Conservation (phyloP, 2,329 filamentous ascomycete species). For the Ceratocystis huliohia region DNA sequence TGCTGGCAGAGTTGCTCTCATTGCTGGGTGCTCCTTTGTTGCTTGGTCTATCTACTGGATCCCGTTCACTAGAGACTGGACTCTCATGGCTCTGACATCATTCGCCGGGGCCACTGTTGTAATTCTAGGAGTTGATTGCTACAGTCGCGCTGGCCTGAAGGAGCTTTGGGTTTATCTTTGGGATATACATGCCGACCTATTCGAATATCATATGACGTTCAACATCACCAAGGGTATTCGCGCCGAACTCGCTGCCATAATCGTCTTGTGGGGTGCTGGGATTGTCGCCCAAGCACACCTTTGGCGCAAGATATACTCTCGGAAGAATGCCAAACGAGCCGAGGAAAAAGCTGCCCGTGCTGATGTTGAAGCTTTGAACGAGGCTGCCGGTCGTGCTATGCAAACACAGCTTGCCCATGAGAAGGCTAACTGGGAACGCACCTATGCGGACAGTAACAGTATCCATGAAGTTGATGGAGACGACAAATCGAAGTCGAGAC, state of each 20-base stretch:
- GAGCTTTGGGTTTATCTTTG: constrained; percentile 95
- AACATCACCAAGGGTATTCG: constrained; percentile 76
- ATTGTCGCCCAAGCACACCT: constrained; percentile 74
- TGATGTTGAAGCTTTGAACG: constrained; percentile 52
- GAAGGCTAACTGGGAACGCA: constrained; percentile 59
- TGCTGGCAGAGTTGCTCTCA: constrained; percentile 58
- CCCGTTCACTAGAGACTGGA: constrained; percentile 64
- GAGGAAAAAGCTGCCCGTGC: constrained; percentile 39
- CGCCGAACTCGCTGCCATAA: constrained; percentile 66
- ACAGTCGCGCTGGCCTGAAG: constrained; percentile 77
- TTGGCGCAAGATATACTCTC: constrained; percentile 66
- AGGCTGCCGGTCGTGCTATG: constrained; percentile 53
- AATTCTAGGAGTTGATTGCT: constrained; percentile 81
- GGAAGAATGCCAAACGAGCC: constrained; percentile 40
- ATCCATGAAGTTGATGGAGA: constrained; percentile 10
- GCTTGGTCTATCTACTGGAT: constrained; percentile 67
- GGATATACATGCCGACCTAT: constrained; percentile 65
- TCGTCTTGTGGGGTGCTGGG: constrained; percentile 63
- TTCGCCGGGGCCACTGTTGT: constrained; percentile 70
- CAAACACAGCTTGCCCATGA: constrained; percentile 51
- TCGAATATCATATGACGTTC: constrained; percentile 63
- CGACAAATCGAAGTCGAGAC: background rate
- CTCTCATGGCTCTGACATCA: constrained; percentile 61
- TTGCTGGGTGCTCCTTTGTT: constrained; percentile 55
- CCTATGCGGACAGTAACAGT: constrained; percentile 46